Percentiles rank a stretch among this genome's conserved stretches.
Conservation (phyloP, 768 basidiomycete genomes). For the Collybia sordida region DNA sequence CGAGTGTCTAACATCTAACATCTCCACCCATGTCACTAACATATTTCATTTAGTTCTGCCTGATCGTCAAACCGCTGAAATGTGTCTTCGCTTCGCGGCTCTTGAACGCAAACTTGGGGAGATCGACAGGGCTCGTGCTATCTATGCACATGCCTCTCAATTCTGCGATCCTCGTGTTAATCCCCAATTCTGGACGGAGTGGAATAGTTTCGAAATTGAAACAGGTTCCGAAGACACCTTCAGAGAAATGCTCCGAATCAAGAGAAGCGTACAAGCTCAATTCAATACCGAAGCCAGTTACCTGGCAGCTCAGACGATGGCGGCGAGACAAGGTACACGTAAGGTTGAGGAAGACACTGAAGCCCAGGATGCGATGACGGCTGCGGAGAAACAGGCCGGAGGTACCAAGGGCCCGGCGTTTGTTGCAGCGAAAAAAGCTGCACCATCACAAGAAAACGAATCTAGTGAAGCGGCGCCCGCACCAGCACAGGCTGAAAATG, state of each 20-base stretch:
- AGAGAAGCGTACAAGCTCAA: constrained; percentile 96
- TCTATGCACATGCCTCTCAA: constrained; percentile 97
- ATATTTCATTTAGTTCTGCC: constrained; percentile 57
- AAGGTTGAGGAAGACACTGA: constrained; percentile 43
- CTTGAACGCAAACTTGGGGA: constrained; percentile 98
- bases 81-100: constrained; percentile 94
- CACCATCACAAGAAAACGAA: constrained; percentile 36
- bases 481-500: constrained; percentile 45
- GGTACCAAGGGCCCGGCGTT: constrained; percentile 66
- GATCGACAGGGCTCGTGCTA: constrained; percentile 94
- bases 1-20: constrained; percentile 11
- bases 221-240: constrained; percentile 99
- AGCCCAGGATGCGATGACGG: constrained; percentile 82
- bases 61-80: constrained; percentile 92
- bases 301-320: constrained; percentile 86
- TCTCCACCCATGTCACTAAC: too few relatives aligned
- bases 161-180: constrained; percentile 96
- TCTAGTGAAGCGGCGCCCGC: constrained; percentile 27
- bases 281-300: constrained; percentile 98
- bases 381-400: constrained; percentile 67
- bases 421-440: constrained; percentile 69
- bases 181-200: constrained; percentile 93
- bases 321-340: constrained; percentile 59
- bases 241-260: constrained; percentile 92
- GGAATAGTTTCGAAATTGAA: constrained; percentile 98